Base-by-base conservation (phyloP, 495 filamentous ascomycete species). In the Platismatia glauca region DNA sequence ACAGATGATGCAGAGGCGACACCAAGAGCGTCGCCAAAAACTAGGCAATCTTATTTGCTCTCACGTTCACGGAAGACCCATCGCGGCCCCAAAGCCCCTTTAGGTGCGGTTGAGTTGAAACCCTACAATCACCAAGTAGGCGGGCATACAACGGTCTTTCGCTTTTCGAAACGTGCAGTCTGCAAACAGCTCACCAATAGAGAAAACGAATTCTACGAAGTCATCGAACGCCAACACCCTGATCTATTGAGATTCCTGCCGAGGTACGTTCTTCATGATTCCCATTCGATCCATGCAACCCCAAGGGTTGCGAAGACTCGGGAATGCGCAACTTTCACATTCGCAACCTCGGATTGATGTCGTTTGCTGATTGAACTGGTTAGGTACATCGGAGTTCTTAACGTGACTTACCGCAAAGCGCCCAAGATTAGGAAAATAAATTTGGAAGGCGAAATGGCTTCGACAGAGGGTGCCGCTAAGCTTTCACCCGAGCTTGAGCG, bases 201-300 rank as follows among this genome's bases (percentile, higher is more conserved):
- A 68, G 94, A 98, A 69, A 98, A 98, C 75, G 89, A 95, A 74
- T 98, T 98, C 70, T 98, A 98, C 72, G 94, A 98, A 73, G 94
- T 86, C 59, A 87, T 98, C 66, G 94, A 98, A 77, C 82, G 81
- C 64, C 82, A 88, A 60, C 93, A 98, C 73, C 90, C 92, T 46
- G 86, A 96, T 66, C 79, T 98, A 69, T 77, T 98, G 61, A 82
- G 85, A 29, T 98, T 97, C 74, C 76, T 98, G 61, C 94, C 94
- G 50, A 93, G 89, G 92, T 96, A 81, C 64, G 88, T 27, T 20
- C 11, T 22, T 18, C 16, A 60, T 18, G 27, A 61, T 55, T 63
- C 59, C 70, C 70, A 62, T 55, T 65, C 55, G 22, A 60, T 66
- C 7, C 24, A 34, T 46, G 24, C 29, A 31, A 27, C 7, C 20